Evolutionary conservation across 78 protist species (phyloP).

Genomic region (Salpingoeca rosetta): DNA sequence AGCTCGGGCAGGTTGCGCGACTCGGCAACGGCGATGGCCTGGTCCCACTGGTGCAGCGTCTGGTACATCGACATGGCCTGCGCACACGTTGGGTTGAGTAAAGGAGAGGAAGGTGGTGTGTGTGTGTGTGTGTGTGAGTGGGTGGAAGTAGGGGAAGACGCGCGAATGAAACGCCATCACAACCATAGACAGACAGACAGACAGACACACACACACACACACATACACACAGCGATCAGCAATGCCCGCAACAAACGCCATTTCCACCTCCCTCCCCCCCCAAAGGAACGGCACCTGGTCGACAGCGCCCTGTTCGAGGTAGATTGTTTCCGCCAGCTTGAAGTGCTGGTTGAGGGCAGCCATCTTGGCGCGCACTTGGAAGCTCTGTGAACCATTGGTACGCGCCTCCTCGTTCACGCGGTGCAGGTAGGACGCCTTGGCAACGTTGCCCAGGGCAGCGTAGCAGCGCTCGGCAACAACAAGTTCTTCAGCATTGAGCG

Average conservation of each 20-base stretch:
- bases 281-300: too few species aligned
- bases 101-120: too few species aligned
- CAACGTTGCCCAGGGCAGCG: conserved; percentile 65
- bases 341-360: conserved; percentile 38
- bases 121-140: too few species aligned
- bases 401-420: conserved; percentile 19
- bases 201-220: too few species aligned
- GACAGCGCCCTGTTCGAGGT: conserved; percentile 43
- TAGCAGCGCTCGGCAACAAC: conserved; percentile 58
- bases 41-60: conserved; percentile 51
- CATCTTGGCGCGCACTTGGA: conserved; percentile 52
- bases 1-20: conserved; percentile 24
- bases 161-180: too few species aligned
- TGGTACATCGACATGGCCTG: conserved; percentile 58
- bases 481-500: conserved; percentile 30
- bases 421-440: conserved; percentile 51
- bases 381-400: conserved; percentile 20
- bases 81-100: too few species aligned
- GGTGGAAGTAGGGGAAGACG: too few species aligned
- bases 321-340: conserved; percentile 34
- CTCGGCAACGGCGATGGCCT: conserved; percentile 53
- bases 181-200: too few species aligned
- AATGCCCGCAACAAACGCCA: too few species aligned
- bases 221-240: too few species aligned
- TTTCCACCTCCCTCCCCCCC: too few species aligned